These are phyloP conservation scores for Coffea eugenioides DNA, from an alignment of 257 asterid genomes.

Conservation along the genomic window DNA sequence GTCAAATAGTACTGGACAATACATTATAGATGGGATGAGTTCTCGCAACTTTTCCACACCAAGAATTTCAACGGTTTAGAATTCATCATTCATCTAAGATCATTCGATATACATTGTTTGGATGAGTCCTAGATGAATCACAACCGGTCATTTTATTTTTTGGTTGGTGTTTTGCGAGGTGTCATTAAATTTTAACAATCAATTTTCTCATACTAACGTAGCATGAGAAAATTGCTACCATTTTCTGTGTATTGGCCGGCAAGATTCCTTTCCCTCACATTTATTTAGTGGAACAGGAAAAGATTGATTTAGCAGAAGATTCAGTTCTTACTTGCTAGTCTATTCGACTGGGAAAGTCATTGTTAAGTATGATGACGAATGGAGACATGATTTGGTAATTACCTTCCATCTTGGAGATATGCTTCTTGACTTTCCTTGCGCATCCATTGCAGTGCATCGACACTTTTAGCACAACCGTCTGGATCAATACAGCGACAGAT, in stretches of 20 bases:
- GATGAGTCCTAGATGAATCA: not conserved
- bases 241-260: not conserved
- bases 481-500: not conserved
- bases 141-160: no score
- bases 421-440: conserved; percentile 75
- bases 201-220: not conserved
- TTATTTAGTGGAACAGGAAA: not conserved
- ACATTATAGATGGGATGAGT: no score
- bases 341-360: not conserved
- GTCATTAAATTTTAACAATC: not conserved
- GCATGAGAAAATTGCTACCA: not conserved
- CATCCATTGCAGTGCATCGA: conserved; percentile 80
- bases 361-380: not conserved
- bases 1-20: no score
- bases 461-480: conserved; percentile 37
- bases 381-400: not conserved
- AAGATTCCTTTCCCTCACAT: not conserved
- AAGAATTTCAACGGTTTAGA: not conserved
- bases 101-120: not conserved
- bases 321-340: not conserved
- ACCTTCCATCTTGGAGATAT: conserved; percentile 59
- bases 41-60: not conserved
- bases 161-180: no score
- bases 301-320: not conserved
- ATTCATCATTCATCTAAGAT: not conserved